Evolutionary conservation across 768 basidiomycete species (phyloP), one percentile per base, ranked within the genome.

Genomic region (Amanita pseudoporphyria): DNA sequence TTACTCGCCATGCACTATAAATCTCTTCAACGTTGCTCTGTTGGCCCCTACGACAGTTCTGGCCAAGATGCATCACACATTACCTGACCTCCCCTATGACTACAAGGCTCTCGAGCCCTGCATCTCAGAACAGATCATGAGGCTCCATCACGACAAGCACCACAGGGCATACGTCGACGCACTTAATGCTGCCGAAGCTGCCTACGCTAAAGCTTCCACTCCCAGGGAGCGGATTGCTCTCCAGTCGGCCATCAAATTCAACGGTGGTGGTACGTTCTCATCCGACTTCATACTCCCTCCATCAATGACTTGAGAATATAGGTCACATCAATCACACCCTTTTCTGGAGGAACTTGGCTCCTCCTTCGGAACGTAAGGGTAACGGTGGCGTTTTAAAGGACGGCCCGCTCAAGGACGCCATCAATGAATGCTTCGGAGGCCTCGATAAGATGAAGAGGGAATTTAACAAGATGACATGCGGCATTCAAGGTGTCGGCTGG

Each of bases 331-430:
- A 93, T 70, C 90, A 92, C 72, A 87, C 89, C 46, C 81, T 95
- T 52, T 96, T 97, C 77, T 96, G 93, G 93, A 85, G 79, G 71
- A 95, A 93, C 74, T 76, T 95, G 49, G 82, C 91, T 4, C 87
- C 87, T 1, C 60, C 78, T 24, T 64, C 61, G 12, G 71, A 73
- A 56, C 63, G 69, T 56, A 79, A 78, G 61, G 83, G 83, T 18
- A 64, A 58, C 36, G 86, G 86, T 12, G 85, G 84, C 45, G 62
- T 62, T 7, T 70, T 87, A 58, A 68, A 66, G 35, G 71, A 74
- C 3, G 87, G 87, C n/a, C 72, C 78, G 12, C 72, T 92, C 60
- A 87, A 84, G 67, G 53, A 66, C 0, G 81, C 83, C 38, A 81
- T 95, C 59, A 62, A 65, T 5, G 57, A 70, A 19, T 62, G 71